These are phyloP conservation scores for Naumovozyma castellii DNA, from an alignment of 805 yeast genomes.

Conservation along the genomic window DNA sequence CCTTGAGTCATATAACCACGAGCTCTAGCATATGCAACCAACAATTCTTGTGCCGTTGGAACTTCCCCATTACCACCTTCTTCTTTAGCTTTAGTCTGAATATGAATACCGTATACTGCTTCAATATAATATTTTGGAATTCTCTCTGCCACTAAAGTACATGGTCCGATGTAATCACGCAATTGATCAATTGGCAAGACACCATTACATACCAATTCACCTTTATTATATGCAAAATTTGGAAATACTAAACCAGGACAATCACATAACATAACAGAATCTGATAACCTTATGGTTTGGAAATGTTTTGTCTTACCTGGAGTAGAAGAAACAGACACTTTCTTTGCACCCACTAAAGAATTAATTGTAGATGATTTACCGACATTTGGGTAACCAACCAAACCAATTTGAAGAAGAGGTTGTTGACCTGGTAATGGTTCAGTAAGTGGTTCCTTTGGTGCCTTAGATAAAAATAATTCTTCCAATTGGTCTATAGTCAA, in stretches of 20 bases:
- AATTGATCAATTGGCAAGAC: slow-evolving; percentile 97
- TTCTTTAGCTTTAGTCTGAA: slow-evolving; percentile 59
- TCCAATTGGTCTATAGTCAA: slow-evolving; percentile 80
- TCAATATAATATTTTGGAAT: slow-evolving; percentile 84
- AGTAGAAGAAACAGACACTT: slow-evolving; percentile 95
- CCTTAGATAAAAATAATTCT: slow-evolving; percentile 59
- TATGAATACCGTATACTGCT: slow-evolving; percentile 87
- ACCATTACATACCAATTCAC: slow-evolving; percentile 95
- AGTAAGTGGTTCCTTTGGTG: slow-evolving; percentile 54
- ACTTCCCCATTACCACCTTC: slow-evolving; percentile 79
- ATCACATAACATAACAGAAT: slow-evolving; percentile 81
- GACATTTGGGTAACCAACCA: slow-evolving; percentile 95
- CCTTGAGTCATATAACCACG: slow-evolving; percentile 97
- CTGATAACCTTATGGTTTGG: slow-evolving; percentile 84
- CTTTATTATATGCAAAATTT: slow-evolving; percentile 91
- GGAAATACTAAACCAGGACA: slow-evolving; percentile 99
- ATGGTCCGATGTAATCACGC: slow-evolving; percentile 85
- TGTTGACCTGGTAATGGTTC: slow-evolving; percentile 49
- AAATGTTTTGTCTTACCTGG: slow-evolving; percentile 99
- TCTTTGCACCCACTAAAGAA: slow-evolving; percentile 91
- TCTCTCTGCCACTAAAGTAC: slow-evolving; percentile 73
- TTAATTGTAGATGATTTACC: slow-evolving; percentile 97
- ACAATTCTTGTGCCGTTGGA: slow-evolving; percentile 82
- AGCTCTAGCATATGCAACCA: slow-evolving; percentile 89
- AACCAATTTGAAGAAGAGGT: slow-evolving; percentile 73